Base-by-base conservation (phyloP, 257 asterid genomes). In the Gentiana straminea region DNA sequence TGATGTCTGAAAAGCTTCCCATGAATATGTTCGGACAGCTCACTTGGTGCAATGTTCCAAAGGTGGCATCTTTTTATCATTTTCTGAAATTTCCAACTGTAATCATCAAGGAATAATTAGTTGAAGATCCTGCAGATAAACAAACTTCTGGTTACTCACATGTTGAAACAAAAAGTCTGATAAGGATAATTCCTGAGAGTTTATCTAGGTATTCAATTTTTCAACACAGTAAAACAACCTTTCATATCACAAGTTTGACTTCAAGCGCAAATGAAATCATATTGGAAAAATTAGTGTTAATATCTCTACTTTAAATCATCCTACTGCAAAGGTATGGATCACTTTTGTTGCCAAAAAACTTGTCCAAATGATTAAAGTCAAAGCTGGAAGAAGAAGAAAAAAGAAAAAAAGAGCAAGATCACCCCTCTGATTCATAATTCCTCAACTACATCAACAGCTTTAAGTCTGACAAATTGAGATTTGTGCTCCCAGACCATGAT, bases 1-100 rank as follows among this genome's bases (percentile, higher is more conserved):
- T 60, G 66, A 41, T 41, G 46, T 77, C 73, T 32, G 67, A 66
- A 71, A 76, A 69, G 72, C 83, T 78, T 74, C 77, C 77, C 82
- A 77, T 74, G 62, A 68, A 73, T 54, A 58, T 52, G 47, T 10
- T 33, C 49, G 52, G 62, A 49, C 63, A 48, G 59, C 66, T 68
- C 68, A 55, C 68, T 53, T 60, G 56, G 55, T 59, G 64, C 63
- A 74, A 55, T 48, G 6, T 37, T 37, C 59, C 59, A 55, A 64
- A 35, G 33, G 52, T 65, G 44, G 58, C 71, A 73, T 66, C 73
- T 38, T 64, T 57, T 49, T 24, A 37, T 55, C 47, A 69, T 63
- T 57, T 53, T 41, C 10, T 41, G 46, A 41, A 41, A 5, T 5
- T 41, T 1, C 46, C 3, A 3, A 41, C 46, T 41, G 46, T 41